Percentiles rank a stretch among this genome's conserved stretches.
These are phyloP conservation scores for Claviceps humidiphila DNA, from an alignment of 2,329 filamentous ascomycete species.

Conservation along the genomic window DNA sequence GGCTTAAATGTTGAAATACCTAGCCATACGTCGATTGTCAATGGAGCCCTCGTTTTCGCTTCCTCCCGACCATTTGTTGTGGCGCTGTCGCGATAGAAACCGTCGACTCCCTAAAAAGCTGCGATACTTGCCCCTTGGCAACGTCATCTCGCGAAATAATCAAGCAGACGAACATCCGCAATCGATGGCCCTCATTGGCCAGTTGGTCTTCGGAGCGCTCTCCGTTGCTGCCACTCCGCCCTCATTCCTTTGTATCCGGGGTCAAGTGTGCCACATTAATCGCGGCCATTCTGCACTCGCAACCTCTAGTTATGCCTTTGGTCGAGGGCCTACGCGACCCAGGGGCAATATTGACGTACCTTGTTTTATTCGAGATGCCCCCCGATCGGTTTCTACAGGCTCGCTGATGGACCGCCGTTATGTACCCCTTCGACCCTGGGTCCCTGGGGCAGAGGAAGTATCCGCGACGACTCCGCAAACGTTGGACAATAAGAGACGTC, in stretches of 20 bases:
- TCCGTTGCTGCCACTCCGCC: background rate
- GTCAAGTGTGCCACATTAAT: background rate
- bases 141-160: background rate
- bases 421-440: slow-evolving; percentile 1
- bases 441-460: background rate
- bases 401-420: slow-evolving; percentile 4
- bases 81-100: too few relatives aligned
- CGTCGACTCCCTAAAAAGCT: too few relatives aligned
- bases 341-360: background rate
- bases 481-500: slow-evolving; percentile 9
- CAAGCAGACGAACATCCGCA: background rate
- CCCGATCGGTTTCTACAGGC: background rate
- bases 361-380: background rate
- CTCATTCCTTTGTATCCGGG: background rate
- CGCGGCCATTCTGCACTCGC: background rate
- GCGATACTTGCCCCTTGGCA: too few relatives aligned
- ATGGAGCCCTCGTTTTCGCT: too few relatives aligned
- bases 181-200: background rate
- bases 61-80: too few relatives aligned
- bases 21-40: too few relatives aligned
- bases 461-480: background rate
- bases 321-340: background rate
- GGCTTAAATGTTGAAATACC: too few relatives aligned
- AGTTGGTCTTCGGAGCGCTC: background rate
- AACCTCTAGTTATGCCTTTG: background rate